Evolutionary conservation across 148 eudicot species (phyloP).

Genomic region (Silene uniflora): DNA sequence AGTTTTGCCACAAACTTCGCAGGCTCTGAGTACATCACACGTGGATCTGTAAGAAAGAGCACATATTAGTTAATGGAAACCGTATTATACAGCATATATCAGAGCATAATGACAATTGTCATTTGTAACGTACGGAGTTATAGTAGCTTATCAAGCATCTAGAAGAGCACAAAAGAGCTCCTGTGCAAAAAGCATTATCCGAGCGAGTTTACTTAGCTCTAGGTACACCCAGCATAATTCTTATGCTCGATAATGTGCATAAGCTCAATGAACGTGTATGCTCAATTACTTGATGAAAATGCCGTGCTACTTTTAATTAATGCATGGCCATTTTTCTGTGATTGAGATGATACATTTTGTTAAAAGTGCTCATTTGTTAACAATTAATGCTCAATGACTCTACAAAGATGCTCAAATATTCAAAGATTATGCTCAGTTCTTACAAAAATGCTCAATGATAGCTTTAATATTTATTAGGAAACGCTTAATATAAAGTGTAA

Average conservation of each 20-base stretch:
- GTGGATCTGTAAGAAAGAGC: conserved; percentile 51
- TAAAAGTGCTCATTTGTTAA: too few species aligned
- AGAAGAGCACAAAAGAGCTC: neutral
- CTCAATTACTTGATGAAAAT: neutral
- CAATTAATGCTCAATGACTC: too few species aligned
- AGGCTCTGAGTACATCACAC: conserved; percentile 82
- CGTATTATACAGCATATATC: neutral
- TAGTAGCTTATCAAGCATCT: neutral
- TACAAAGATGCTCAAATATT: too few species aligned
- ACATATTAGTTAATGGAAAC: conserved; percentile 9
- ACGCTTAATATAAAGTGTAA: neutral
- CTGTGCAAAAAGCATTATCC: neutral
- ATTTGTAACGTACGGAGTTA: neutral
- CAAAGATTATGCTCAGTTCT: too few species aligned
- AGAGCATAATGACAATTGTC: neutral
- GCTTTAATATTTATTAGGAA: too few species aligned
- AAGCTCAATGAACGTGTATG: neutral
- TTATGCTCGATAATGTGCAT: neutral
- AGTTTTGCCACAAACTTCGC: conserved; percentile 85
- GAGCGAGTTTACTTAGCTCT: neutral
- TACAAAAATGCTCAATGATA: too few species aligned
- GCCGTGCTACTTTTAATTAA: neutral
- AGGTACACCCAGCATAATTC: neutral
- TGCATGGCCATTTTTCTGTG: neutral
- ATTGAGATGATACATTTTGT: neutral